A percentile compares a stretch with the other conserved stretches of the same genome.
Evolutionary conservation across 805 yeast genomes (phyloP).

Genomic region (Sugiyamaella smithiae): DNA sequence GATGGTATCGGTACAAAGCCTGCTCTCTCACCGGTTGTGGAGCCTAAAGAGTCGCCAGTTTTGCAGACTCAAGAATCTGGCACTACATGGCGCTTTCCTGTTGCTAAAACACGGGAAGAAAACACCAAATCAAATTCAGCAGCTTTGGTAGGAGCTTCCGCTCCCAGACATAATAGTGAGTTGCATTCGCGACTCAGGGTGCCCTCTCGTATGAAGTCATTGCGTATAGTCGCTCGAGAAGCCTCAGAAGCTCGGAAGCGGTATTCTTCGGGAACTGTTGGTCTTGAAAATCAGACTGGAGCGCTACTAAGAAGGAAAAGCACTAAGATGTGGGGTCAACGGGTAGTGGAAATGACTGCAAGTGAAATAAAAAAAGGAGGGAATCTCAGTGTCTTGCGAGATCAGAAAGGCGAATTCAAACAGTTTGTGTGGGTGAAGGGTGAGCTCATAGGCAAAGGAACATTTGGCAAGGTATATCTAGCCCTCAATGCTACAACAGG

Average conservation of each 20-base stretch:
- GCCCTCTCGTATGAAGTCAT: constrained; percentile 71
- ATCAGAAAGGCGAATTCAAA: constrained; percentile 63
- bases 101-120: constrained; percentile 13
- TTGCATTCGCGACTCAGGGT: constrained; percentile 1
- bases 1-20: not conserved
- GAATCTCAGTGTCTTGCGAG: constrained; percentile 62
- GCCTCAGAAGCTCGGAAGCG: constrained; percentile 60
- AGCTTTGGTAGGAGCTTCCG: not conserved
- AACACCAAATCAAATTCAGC: not conserved
- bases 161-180: not conserved
- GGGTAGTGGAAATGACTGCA: constrained; percentile 84
- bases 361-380: constrained; percentile 62
- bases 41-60: constrained; percentile 17
- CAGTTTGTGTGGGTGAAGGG: constrained; percentile 98
- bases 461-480: constrained; percentile 89
- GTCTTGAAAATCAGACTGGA: constrained; percentile 18
- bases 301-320: constrained; percentile 63
- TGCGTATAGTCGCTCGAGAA: constrained; percentile 89
- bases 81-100: constrained; percentile 8
- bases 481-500: constrained; percentile 95
- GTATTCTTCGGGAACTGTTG: constrained; percentile 23
- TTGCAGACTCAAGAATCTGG: not conserved
- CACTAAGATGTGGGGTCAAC: constrained; percentile 98
- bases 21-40: constrained; percentile 22
- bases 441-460: constrained; percentile 93